These are phyloP conservation scores for Litchi chinensis DNA, from an alignment of 345 rosid species.

Conservation along the genomic window DNA sequence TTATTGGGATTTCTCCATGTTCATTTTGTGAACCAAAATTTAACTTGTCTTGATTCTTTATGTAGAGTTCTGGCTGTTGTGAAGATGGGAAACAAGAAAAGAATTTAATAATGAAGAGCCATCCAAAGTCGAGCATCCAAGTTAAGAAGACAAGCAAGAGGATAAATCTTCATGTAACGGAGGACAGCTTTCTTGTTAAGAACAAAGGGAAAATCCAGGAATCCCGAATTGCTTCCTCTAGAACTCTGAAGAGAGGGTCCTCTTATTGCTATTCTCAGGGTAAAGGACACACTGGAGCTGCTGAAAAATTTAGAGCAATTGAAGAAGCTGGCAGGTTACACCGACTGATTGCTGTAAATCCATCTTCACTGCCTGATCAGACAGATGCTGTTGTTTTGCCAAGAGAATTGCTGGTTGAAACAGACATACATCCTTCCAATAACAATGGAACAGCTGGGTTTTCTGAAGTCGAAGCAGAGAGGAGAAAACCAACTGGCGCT, in stretches of 20 bases:
- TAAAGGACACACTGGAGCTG: slow-evolving; percentile 30
- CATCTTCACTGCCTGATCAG: slow-evolving; percentile 26
- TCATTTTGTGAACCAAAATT: slow-evolving; percentile 11
- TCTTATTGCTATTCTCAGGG: slow-evolving; percentile 24
- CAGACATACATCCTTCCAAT: slow-evolving; percentile 29
- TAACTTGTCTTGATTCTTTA: slow-evolving; percentile 23
- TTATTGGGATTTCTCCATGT: not conserved
- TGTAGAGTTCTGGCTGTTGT: slow-evolving; percentile 39
- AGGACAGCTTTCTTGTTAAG: slow-evolving; percentile 28
- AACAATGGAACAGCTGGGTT: slow-evolving; percentile 27
- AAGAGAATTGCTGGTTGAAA: slow-evolving; percentile 39
- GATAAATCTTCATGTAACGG: slow-evolving; percentile 28
- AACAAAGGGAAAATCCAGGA: slow-evolving; percentile 33
- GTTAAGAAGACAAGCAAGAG: slow-evolving; percentile 24
- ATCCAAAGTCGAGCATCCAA: slow-evolving; percentile 30
- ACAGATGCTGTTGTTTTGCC: slow-evolving; percentile 41
- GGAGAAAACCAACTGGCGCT: slow-evolving; percentile 37
- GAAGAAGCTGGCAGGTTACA: slow-evolving; percentile 30
- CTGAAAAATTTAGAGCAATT: slow-evolving; percentile 37
- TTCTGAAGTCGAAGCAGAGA: slow-evolving; percentile 37
- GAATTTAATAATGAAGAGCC: slow-evolving; percentile 32
- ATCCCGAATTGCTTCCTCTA: slow-evolving; percentile 38
- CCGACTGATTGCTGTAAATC: slow-evolving; percentile 29
- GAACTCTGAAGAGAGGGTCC: slow-evolving; percentile 42
- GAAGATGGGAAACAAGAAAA: slow-evolving; percentile 30